Base-by-base conservation (phyloP, 495 filamentous ascomycete genomes). In the Hypoxylon subgilvum region DNA sequence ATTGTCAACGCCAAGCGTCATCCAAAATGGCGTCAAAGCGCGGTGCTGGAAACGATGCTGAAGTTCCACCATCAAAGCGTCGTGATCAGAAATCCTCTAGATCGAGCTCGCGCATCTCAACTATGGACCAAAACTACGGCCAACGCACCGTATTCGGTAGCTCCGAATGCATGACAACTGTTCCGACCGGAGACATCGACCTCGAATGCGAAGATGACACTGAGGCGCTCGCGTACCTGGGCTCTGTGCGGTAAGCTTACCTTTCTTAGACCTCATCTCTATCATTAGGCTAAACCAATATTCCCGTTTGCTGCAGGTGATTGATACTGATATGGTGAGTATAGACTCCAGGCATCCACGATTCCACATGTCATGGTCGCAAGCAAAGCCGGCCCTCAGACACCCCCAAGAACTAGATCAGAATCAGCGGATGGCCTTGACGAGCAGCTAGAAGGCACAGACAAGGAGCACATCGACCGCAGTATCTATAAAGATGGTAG, bases 91-190 rank as follows among this genome's bases (percentile, higher is more conserved):
- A 34, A 17, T 32, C 41, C 17, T 32, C 22, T 6, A 30, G 23
- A 36, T n/a, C n/a, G n/a, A n/a, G n/a, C n/a, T n/a, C n/a, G n/a
- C n/a, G n/a, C 36, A 27, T 18, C 13, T 19, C 64, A n/a, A 63
- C 59, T 38, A 76, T 84, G 41, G 81, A 93, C 63, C 81, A 82
- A 2, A 78, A 83, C 7, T 92, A 86, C 61, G 89, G 91, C 38
- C 91, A 94, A 65, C 85, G 85, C 55, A 77, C 84, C 60, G 89
- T 84, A 14, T 91, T 96, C 61, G 90, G 90, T 0, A 86, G 87
- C 19, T 73, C 90, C n/a, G 87, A 89, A 34, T 76, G 77, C 22
- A 54, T 38, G 6, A 68, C 72, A 9, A 66, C 63, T 9, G 68
- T 74, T 2, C 52, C 69, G 4, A 64, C 46, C 1, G 79, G 72